A percentile compares a stretch with the other conserved stretches of the same genome.
Conservation (phyloP, 148 eudicot species). For the Amaranthus palmeri region DNA sequence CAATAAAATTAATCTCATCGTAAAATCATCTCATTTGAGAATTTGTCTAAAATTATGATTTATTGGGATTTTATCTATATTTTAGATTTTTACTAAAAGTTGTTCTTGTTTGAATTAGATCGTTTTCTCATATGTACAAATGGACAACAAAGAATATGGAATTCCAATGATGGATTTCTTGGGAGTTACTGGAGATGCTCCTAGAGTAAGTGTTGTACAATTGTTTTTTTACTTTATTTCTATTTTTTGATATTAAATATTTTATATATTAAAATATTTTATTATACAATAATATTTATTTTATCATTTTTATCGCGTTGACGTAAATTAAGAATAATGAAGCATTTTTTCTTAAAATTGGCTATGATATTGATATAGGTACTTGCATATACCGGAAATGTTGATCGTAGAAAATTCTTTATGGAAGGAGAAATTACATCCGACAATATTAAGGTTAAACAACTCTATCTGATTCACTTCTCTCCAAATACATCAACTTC, state of each 20-base stretch:
- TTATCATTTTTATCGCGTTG: no score
- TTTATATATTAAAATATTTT: no score
- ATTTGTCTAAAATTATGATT: no score
- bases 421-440: slow-evolving; percentile 55
- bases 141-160: slow-evolving; percentile 75
- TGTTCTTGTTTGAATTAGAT: slow-evolving; percentile 27
- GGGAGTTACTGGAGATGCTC: slow-evolving; percentile 54
- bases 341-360: no score
- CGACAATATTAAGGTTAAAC: slow-evolving; percentile 56
- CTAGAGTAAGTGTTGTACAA: slow-evolving; percentile 40
- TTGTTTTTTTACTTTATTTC: no score
- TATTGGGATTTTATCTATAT: no score
- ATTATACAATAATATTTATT: no score
- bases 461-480: background rate
- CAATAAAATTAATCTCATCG: no score
- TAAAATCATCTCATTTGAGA: no score
- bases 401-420: slow-evolving; percentile 52
- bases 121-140: slow-evolving; percentile 59
- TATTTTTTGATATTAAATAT: no score
- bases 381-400: slow-evolving; percentile 62
- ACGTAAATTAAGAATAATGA: no score
- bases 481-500: background rate
- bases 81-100: no score
- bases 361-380: slow-evolving; percentile 32
- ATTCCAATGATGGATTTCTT: slow-evolving; percentile 74